Conservation (phyloP, 1,284 basidiomycete genomes). For the Puccinia novopanici region DNA sequence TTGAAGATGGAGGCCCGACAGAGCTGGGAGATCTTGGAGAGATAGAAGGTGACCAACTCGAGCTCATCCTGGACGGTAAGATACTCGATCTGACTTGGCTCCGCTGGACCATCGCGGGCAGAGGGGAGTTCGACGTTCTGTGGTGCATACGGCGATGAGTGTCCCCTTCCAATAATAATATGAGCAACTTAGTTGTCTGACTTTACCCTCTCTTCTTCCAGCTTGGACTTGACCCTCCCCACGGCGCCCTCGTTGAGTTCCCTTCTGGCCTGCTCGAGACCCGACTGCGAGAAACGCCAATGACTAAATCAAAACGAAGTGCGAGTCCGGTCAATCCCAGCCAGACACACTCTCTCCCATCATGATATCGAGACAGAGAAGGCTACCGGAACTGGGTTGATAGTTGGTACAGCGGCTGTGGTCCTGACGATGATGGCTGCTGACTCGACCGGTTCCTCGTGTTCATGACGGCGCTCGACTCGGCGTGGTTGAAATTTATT, state of each 20-base stretch:
- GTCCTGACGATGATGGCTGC: not conserved
- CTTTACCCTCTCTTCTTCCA: slow-evolving; percentile 76
- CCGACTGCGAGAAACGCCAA: slow-evolving; percentile 78
- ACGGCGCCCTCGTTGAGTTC: slow-evolving; percentile 75
- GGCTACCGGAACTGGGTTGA: slow-evolving; percentile 42
- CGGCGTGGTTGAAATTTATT: too few species aligned
- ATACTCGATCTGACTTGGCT: slow-evolving; percentile 66
- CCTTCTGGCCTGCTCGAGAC: slow-evolving; percentile 67
- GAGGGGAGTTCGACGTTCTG: slow-evolving; percentile 24
- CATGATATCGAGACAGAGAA: not conserved
- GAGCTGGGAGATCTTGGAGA: slow-evolving; percentile 79
- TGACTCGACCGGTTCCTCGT: not conserved
- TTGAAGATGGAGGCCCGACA: slow-evolving; percentile 72
- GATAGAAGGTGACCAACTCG: slow-evolving; percentile 83
- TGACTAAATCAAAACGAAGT: slow-evolving; percentile 59
- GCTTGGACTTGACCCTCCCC: slow-evolving; percentile 70
- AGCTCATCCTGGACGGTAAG: slow-evolving; percentile 80
- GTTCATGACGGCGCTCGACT: not conserved
- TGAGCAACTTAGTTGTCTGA: slow-evolving; percentile 53
- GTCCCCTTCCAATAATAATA: too few species aligned
- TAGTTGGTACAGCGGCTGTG: slow-evolving; percentile 37
- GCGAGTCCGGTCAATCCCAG: not conserved
- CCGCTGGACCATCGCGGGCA: not conserved
- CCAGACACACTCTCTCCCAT: too few species aligned
- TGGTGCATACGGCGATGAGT: slow-evolving; percentile 40